phyloP scores from a whole-genome alignment of 495 filamentous ascomycete genomes.

The Cenococcum geophilum region DNA sequence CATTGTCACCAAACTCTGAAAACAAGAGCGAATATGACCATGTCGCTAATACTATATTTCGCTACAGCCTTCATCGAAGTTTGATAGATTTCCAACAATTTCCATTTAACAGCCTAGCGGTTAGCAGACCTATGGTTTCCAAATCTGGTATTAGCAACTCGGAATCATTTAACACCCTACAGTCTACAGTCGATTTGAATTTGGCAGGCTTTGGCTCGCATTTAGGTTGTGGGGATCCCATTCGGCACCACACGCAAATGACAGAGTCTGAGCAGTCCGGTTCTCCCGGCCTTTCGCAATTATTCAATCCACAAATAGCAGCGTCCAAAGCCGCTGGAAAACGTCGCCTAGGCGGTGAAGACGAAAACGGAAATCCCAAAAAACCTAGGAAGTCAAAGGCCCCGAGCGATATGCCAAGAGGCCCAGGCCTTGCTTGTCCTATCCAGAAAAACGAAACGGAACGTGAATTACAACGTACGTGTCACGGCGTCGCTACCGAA shows the following conservation, averaged over 20 bases:
- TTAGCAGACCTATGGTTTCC: neutral
- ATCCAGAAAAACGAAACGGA: neutral
- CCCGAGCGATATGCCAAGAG: neutral
- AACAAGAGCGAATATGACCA: neutral
- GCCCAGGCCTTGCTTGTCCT: neutral
- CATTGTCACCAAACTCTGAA: neutral
- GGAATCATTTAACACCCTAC: neutral
- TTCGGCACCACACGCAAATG: neutral
- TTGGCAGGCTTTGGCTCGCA: slow-evolving; percentile 1
- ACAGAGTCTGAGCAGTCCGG: neutral
- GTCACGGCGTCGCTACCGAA: neutral
- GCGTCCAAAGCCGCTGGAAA: neutral
- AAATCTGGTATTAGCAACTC: neutral
- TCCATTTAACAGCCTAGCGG: neutral
- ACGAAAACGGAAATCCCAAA: neutral
- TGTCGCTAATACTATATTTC: neutral
- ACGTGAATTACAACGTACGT: neutral
- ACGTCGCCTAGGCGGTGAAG: neutral
- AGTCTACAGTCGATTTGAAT: neutral
- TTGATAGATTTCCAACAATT: neutral
- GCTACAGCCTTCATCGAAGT: neutral
- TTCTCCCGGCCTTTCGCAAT: neutral
- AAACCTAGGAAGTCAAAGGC: neutral
- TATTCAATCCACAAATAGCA: neutral
- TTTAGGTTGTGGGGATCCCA: neutral